These are phyloP conservation scores for Sclerotinia borealis DNA, from an alignment of 2,329 filamentous ascomycete genomes.

Conservation along the genomic window DNA sequence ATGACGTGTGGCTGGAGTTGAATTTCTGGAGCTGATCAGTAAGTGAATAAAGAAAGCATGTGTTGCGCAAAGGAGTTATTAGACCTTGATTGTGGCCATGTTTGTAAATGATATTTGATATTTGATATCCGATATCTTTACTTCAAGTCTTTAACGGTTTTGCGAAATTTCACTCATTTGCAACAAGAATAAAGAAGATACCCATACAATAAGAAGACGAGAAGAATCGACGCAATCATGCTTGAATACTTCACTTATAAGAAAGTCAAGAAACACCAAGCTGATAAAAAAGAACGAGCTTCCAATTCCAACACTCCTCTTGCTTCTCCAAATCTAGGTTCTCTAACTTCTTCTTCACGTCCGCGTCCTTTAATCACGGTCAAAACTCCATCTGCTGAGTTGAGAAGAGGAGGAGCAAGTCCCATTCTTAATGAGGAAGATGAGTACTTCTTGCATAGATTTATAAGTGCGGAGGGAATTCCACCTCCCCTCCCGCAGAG, in stretches of 20 bases:
- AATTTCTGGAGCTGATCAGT: not conserved
- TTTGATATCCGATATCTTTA: not conserved
- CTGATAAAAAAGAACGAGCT: constrained; percentile 36
- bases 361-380: not conserved
- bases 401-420: not conserved
- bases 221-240: constrained; percentile 40
- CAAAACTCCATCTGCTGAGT: constrained; percentile 14
- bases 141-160: not conserved
- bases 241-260: constrained; percentile 58
- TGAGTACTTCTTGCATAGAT: constrained; percentile 50
- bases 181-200: not conserved
- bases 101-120: not conserved
- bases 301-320: constrained; percentile 11
- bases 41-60: constrained; percentile 2
- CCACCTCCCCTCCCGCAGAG: constrained; percentile 46
- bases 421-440: constrained; percentile 51
- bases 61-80: not conserved
- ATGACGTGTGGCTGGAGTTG: constrained; percentile 9
- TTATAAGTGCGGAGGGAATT: constrained; percentile 44
- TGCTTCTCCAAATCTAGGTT: not conserved
- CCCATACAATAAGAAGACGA: not conserved
- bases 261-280: constrained; percentile 55
- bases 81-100: not conserved
- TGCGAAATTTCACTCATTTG: not conserved
- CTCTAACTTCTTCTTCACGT: not conserved